Evolutionary conservation across 2,329 filamentous ascomycete species (phyloP), one percentile per base, ranked within the genome.

Genomic region (Paracorniculantispora psalliotae): DNA sequence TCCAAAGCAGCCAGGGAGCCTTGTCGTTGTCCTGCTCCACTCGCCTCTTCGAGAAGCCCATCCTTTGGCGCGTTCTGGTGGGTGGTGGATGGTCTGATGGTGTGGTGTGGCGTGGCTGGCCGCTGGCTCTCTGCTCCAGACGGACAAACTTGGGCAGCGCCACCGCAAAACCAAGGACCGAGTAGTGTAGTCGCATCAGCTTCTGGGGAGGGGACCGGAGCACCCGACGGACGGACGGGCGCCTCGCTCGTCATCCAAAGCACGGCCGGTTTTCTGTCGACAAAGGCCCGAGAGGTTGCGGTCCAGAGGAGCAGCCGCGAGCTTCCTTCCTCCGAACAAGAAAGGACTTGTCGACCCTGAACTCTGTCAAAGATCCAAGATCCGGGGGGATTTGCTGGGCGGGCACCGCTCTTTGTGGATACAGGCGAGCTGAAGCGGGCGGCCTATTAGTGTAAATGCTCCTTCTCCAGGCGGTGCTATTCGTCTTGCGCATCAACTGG

Each of bases 171-270:
- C n/a, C 30, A 28, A 35, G 35, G 46, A 47, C 46, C 52, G 23
- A 50, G 23, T 46, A 35, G 46, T 8, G 54, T n/a, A n/a, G 43
- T 48, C 21, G 30, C 46, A 35, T 39, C 43, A 33, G 28, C 41
- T 23, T 21, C n/a, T n/a, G n/a, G n/a, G n/a, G n/a, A n/a, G n/a
- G 47, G 26, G 37, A 30, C 44, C 54, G 54, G 54, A 47, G 54
- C n/a, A 30, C 30, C 54, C 54, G 54, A 57, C 33, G 33, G n/a
- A n/a, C n/a, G n/a, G n/a, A n/a, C n/a, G 25, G 21, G 48, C 47
- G 48, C 56, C 56, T 51, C 56, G 37, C 56, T 58, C 56, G 39
- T 58, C 47, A 58, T 58, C 23, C 30, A 33, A 19, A 12, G 49
- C 21, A 37, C 33, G 33, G 41, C 6, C 41, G n/a, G 17, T 23